Base-by-base conservation (phyloP, 2,329 filamentous ascomycete species). In the Cladosporium sp. region DNA sequence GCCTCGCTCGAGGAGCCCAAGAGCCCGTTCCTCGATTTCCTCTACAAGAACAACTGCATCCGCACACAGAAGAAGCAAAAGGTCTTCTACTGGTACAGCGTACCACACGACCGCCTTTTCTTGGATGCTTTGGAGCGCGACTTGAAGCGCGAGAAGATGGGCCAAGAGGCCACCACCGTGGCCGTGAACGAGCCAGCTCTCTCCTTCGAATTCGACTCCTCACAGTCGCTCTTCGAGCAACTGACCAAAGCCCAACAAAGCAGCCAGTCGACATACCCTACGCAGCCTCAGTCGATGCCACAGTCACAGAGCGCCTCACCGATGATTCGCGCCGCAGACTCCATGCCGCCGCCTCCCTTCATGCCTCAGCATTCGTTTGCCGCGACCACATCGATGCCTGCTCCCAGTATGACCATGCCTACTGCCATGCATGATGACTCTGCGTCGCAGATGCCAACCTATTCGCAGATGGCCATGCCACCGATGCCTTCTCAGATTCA, bases 41-140 rank as follows among this genome's bases (percentile, higher is more conserved):
- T 99, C 54, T 99, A 99, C 88, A 99, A 99, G 87, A 99, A 99
- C 87, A 99, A 99, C 85, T 99, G 95, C 86, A 99, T 99, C 74
- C 90, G 95, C 73, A 99, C 95, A 44, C 95, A 99, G 81, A 99
- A 99, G 88, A 99, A 99, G 86, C 95, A 99, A 78, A 99, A 99
- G 85, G 95, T 99, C 71, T 99, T 99, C 77, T 99, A 98, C 83
- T 99, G 95, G 95, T 99, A 98, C 82, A 97, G 93, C 83, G 95
- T 99, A 58, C 95, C 95, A 1, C 95, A 99, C 79, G 95, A 99
- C 81, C 89, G 95, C 64, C 88, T 99, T 61, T 99, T 99, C 82
- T 89, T 99, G 72, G 95, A 99, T 82, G 95, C 95, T 47, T 85
- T 99, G 74, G 95, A 99, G 85, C 90, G 95, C 71, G 95, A 99